These are phyloP conservation scores for Elaeagnus macrophylla DNA, from an alignment of 306 rosid genomes.

Conservation along the genomic window DNA sequence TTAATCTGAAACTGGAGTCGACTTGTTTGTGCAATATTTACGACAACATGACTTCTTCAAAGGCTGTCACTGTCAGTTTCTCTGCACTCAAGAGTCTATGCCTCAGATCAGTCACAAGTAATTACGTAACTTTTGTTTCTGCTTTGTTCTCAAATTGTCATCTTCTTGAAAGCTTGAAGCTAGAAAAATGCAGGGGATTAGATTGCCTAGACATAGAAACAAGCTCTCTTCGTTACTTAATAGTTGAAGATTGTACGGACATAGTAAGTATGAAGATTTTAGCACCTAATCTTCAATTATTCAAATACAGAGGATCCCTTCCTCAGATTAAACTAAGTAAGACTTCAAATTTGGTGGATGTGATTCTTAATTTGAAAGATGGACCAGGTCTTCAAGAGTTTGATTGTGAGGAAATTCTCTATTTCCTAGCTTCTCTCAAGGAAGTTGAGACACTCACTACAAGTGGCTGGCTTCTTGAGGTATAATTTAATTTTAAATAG, in stretches of 20 bases:
- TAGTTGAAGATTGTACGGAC: slow-evolving; percentile 16
- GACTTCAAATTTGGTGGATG: slow-evolving; percentile 10
- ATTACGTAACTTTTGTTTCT: background rate
- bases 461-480: slow-evolving; percentile 28
- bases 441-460: slow-evolving; percentile 17
- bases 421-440: slow-evolving; percentile 13
- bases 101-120: slow-evolving; percentile 11
- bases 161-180: slow-evolving; percentile 16
- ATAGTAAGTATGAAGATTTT: slow-evolving; percentile 1
- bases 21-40: background rate
- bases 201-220: slow-evolving; percentile 4
- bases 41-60: too few relatives aligned
- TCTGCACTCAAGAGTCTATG: slow-evolving; percentile 15
- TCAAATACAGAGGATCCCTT: slow-evolving; percentile 11
- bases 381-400: slow-evolving; percentile 14
- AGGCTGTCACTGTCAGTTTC: background rate
- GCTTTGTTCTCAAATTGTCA: slow-evolving; percentile 10
- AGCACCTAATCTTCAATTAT: slow-evolving; percentile 7
- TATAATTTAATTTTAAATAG: background rate
- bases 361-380: slow-evolving; percentile 8
- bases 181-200: slow-evolving; percentile 16
- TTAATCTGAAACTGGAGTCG: background rate
- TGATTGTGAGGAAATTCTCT: slow-evolving; percentile 16
- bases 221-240: slow-evolving; percentile 10
- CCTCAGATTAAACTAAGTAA: slow-evolving; percentile 4